Percentiles rank a stretch among this genome's conserved stretches.
Conservation (phyloP, 2,329 filamentous ascomycete genomes). For the Ascosphaera acerosa region DNA sequence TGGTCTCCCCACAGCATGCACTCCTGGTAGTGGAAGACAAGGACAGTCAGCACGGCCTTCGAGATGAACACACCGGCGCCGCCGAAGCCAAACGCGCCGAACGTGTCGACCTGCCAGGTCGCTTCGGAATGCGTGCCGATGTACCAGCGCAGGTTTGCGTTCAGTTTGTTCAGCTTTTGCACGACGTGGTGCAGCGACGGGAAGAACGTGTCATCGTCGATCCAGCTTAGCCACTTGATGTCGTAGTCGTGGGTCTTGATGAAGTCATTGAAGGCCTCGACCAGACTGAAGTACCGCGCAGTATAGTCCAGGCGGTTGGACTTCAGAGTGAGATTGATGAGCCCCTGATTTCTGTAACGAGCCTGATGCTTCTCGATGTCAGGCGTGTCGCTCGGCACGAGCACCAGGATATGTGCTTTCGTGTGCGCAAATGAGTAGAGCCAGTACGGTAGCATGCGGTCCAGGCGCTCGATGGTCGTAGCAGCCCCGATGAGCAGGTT, state of each 20-base stretch:
- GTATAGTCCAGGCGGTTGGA: conserved; percentile 18
- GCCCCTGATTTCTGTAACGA: conserved; percentile 18
- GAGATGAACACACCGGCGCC: conserved; percentile 22
- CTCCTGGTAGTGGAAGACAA: conserved; percentile 16
- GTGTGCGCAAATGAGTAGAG: conserved; percentile 19
- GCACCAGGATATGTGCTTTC: conserved; percentile 17
- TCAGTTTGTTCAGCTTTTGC: conserved; percentile 16
- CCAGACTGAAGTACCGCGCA: conserved; percentile 19
- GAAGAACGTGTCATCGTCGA: conserved; percentile 22
- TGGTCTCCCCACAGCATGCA: conserved; percentile 20
- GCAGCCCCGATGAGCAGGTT: conserved; percentile 19
- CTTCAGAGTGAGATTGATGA: conserved; percentile 17
- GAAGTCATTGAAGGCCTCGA: conserved; percentile 16
- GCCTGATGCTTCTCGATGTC: conserved; percentile 16
- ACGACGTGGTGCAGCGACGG: conserved; percentile 16
- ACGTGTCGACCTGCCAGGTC: conserved; percentile 20
- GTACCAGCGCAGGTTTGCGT: conserved; percentile 18
- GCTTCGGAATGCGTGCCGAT: conserved; percentile 20
- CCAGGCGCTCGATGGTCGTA: conserved; percentile 19
- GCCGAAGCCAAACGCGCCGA: conserved; percentile 20
- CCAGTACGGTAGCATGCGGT: conserved; percentile 16
- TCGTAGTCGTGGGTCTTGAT: conserved; percentile 16
- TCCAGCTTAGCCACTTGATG: conserved; percentile 19
- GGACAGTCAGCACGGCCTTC: conserved; percentile 15
- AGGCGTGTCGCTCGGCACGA: conserved; percentile 18